Evolutionary conservation across 2,329 filamentous ascomycete genomes (phyloP).

Genomic region (Aspergillus arachidicola): DNA sequence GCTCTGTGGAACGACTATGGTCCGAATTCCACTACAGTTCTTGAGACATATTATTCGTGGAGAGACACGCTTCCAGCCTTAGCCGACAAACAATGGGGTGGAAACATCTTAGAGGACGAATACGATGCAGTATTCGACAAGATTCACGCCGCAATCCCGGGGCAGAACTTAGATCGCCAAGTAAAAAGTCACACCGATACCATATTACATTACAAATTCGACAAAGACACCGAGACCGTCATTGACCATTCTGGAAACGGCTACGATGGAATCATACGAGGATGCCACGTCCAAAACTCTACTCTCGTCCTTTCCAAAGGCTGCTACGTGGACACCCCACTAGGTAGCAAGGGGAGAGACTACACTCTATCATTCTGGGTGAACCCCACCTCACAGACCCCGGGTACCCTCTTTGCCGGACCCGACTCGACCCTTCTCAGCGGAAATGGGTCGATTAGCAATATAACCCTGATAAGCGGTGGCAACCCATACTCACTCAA

Average conservation of each 20-base stretch:
- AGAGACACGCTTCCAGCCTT: conserved; percentile 49
- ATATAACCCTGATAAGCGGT: conserved; percentile 42
- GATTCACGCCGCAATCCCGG: conserved; percentile 47
- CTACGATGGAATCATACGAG: background rate
- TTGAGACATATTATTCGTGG: conserved; percentile 54
- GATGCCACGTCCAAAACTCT: conserved; percentile 17
- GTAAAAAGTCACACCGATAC: background rate
- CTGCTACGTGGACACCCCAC: conserved; percentile 52
- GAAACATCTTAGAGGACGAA: conserved; percentile 44
- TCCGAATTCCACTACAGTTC: conserved; percentile 50
- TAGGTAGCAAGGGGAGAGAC: conserved; percentile 56
- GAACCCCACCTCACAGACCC: conserved; percentile 32
- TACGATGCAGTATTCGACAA: conserved; percentile 44
- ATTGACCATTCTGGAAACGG: background rate
- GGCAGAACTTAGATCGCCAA: conserved; percentile 41
- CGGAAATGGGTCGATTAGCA: conserved; percentile 36
- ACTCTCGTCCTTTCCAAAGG: conserved; percentile 36
- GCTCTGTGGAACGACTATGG: conserved; percentile 58
- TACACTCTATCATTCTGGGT: conserved; percentile 57
- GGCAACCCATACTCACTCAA: conserved; percentile 46
- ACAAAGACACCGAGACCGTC: background rate
- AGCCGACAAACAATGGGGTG: conserved; percentile 59
- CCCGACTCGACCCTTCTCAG: conserved; percentile 46
- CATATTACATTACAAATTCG: conserved; percentile 3
- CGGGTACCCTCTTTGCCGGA: conserved; percentile 47